Evolutionary conservation across 768 basidiomycete genomes (phyloP), one percentile per base, ranked within the genome.

Genomic region (Amylocystis lapponica): DNA sequence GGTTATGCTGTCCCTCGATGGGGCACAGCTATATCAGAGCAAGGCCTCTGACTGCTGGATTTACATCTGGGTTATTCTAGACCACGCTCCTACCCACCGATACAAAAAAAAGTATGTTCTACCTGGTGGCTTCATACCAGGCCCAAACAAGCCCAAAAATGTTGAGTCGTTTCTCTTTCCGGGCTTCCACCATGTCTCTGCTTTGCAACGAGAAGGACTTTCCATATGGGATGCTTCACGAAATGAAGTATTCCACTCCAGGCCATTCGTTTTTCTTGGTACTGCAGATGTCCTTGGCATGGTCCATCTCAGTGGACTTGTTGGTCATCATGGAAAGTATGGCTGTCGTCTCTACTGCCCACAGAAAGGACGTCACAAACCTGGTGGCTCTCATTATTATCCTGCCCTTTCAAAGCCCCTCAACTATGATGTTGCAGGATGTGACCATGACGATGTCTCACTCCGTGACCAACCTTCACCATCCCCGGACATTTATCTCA

Each of bases 281-380:
- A 34, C 43, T 16, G 42, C 52, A 6, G 39, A 55, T 31, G 25
- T 27, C 7, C 45, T 41, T 3, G 51, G 49, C 7, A 45, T 52
- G 46, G 26, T 47, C 0, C 46, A 52, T 9, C 37, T 70, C 11
- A 60, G 60, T 48, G 68, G 69, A 0, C 49, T 60, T 29, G 60
- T 66, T 12, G 62, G 67, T 0, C 65, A 69, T 35, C 46, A 58
- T 7, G 65, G 66, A 0, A 48, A 50, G 6, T 55, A 58, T 21
- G 66, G 63, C 0, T 77, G 74, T 40, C 56, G 54, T 0, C 7
- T 63, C 0, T 62, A 54, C 33, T 74, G 70, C 45, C 30, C 43
- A 0, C 5, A 61, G 3, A 27, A n/a, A 3, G 66, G 69, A 0
- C 55, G 62, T 0, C 53, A 43, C 4, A 66, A 66, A 38, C 43